These are phyloP conservation scores for Triticum monococcum DNA, from an alignment of 176 grass and related monocot species.

Conservation along the genomic window DNA sequence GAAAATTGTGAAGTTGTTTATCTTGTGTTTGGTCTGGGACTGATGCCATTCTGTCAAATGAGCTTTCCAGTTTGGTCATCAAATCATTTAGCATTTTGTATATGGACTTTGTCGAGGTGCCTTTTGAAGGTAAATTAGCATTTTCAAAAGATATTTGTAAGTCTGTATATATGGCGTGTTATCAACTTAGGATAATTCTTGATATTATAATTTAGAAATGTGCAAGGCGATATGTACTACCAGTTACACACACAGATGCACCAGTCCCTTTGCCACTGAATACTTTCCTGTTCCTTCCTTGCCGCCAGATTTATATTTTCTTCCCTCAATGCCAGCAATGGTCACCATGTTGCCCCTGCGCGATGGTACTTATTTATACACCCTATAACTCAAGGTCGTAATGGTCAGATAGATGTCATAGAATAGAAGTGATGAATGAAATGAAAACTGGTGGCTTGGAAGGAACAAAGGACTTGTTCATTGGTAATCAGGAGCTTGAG, in stretches of 20 bases:
- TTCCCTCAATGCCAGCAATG: constrained; percentile 9
- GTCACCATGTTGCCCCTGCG: background rate
- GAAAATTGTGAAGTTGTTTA: background rate
- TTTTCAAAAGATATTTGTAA: background rate
- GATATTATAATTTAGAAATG: constrained; percentile 19
- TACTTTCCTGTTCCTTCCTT: background rate
- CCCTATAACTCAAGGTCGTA: background rate
- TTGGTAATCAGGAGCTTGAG: background rate
- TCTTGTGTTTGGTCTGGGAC: background rate
- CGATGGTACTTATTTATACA: background rate
- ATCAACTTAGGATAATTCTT: background rate
- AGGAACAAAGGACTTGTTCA: background rate
- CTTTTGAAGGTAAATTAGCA: background rate
- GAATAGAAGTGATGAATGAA: background rate
- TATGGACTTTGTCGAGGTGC: background rate
- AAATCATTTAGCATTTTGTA: background rate
- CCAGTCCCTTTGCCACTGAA: background rate
- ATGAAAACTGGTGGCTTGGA: background rate
- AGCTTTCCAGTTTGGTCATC: background rate
- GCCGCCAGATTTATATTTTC: background rate
- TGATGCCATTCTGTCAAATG: background rate
- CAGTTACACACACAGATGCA: background rate
- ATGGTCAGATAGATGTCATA: background rate
- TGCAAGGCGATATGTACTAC: constrained; percentile 12
- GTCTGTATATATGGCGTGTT: background rate